A percentile compares a stretch with the other conserved stretches of the same genome.
Evolutionary conservation across 2,329 filamentous ascomycete genomes (phyloP).

Genomic region (Aspergillus cejpii): DNA sequence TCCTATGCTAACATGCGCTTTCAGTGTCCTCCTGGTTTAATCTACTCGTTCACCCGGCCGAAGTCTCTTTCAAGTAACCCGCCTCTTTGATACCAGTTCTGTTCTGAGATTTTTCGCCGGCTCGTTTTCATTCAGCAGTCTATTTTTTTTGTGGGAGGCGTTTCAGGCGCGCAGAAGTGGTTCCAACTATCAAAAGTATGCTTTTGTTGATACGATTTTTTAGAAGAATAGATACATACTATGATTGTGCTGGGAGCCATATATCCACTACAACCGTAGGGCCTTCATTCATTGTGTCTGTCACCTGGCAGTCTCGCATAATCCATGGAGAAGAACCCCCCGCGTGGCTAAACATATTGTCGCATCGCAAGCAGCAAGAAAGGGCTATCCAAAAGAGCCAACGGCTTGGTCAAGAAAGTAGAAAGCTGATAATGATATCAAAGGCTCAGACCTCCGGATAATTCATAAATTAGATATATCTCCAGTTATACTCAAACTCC

Average conservation of each 20-base stretch:
- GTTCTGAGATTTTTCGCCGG: conserved; percentile 6
- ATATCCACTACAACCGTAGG: not conserved
- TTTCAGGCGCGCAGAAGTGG: conserved; percentile 11
- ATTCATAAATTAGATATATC: conserved; percentile 4
- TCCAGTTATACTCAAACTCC: conserved; percentile 10
- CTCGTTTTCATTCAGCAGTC: conserved; percentile 1
- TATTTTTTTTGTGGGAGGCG: conserved; percentile 11
- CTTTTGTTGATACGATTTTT: not conserved
- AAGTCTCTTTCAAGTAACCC: not conserved
- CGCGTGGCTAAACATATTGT: no score
- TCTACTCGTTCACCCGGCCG: not conserved
- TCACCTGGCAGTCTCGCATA: no score
- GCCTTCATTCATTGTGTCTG: no score
- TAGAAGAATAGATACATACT: not conserved
- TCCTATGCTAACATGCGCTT: not conserved
- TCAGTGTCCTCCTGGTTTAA: conserved; percentile 17
- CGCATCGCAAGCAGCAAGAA: not conserved
- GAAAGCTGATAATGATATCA: not conserved
- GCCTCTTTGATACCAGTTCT: conserved; percentile 14
- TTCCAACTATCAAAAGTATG: conserved; percentile 8
- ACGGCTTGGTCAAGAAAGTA: not conserved
- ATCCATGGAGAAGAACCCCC: no score
- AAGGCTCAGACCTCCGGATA: conserved; percentile 5
- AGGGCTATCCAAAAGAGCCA: not conserved
- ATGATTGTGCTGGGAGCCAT: not conserved